Base-by-base conservation (phyloP, 2,329 filamentous ascomycete species). In the Aspergillus fumigatiaffinis region DNA sequence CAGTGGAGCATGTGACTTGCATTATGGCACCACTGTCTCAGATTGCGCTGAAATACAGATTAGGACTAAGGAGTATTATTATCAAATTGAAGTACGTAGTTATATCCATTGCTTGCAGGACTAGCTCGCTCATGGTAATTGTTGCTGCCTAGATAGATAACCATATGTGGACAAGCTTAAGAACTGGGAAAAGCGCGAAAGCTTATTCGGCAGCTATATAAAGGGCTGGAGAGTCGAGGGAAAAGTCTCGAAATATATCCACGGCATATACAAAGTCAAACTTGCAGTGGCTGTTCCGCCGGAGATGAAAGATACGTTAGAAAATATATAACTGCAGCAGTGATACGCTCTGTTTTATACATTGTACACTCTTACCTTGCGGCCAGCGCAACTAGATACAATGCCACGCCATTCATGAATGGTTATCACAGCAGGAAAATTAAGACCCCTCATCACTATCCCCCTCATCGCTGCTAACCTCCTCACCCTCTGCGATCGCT, bases 401-500 rank as follows among this genome's bases (percentile, higher is more conserved):
- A 17, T 38, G 14, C 5, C 5, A 17, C 7, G 32, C 32, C 4
- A 17, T 17, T 17, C 21, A 14, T 23, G 14, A 23, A 23, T 47
- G 2, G 20, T 47, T 9, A 23, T 14, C 20, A 14, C 10, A 20
- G 44, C 8, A 21, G 10, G 14, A 23, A 12, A 5, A 47, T 17
- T 47, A 23, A 7, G 44, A n/a, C 41, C 57, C 58, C 10, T 63
- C 61, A 14, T 70, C 73, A 21, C 28, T 3, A 9, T 69, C 72
- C n/a, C 76, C 77, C 14, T 79, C 79, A 29, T 79, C 78, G 21
- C 76, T 76, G 60, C 74, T 78, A 20, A 79, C 74, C 50, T 82
- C 81, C 61, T 82, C 80, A 0, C 80, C 82, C 29, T 77, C 79
- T 42, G 80, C 82, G 59, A 82, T 80, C 28, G 79, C 80, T 63